These are phyloP conservation scores for Plasmodium adleri DNA, from an alignment of 169 alveolate species.

Conservation along the genomic window DNA sequence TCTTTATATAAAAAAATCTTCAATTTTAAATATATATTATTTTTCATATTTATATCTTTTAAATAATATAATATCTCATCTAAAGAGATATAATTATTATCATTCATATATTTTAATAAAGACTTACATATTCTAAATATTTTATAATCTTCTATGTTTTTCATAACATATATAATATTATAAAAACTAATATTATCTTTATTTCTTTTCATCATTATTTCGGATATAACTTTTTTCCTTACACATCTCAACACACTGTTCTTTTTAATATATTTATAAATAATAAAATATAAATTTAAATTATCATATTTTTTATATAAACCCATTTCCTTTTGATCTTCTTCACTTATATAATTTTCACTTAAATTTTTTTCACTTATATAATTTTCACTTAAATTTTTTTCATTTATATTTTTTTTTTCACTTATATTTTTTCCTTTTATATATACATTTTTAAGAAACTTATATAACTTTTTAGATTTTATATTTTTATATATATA, in stretches of 20 bases:
- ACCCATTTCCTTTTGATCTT: background rate
- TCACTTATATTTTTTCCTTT: constrained; percentile 4
- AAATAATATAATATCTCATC: constrained; percentile 6
- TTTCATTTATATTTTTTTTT: background rate
- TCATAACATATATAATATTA: constrained; percentile 32
- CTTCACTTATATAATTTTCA: too few relatives aligned
- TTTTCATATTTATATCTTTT: constrained; percentile 4
- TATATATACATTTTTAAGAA: constrained; percentile 1
- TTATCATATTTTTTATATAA: background rate
- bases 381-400: too few relatives aligned
- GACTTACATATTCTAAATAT: constrained; percentile 19
- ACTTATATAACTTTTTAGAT: background rate
- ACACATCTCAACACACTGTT: background rate
- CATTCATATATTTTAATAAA: constrained; percentile 1
- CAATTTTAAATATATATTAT: constrained; percentile 18
- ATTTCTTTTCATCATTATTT: too few relatives aligned
- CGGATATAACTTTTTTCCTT: too few relatives aligned
- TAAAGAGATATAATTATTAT: background rate
- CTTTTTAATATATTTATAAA: background rate
- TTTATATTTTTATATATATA: constrained; percentile 24
- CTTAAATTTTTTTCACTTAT: too few relatives aligned
- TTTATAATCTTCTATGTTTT: constrained; percentile 7
- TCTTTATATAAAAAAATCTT: constrained; percentile 36
- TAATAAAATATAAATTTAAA: constrained; percentile 7
- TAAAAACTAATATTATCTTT: background rate